phyloP scores from a whole-genome alignment of 306 rosid genomes.

The Quercus glauca region DNA sequence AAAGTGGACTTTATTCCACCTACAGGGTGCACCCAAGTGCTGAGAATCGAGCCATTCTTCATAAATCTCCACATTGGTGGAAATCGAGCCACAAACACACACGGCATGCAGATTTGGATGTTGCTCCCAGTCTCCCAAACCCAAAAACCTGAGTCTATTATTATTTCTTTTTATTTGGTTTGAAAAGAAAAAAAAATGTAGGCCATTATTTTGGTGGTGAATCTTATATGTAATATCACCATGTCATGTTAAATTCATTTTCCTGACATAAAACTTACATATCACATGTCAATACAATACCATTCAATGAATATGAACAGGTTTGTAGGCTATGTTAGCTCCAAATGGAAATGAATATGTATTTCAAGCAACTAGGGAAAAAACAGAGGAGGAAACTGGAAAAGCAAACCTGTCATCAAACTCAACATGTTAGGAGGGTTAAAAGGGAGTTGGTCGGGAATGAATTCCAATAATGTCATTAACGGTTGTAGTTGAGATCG shows the following conservation, averaged over 20 bases:
- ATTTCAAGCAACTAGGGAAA: conserved; percentile 16
- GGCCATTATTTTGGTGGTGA: not conserved
- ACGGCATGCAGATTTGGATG: no score
- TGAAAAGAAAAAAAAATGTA: no score
- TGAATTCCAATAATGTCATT: conserved; percentile 53
- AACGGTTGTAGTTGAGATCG: conserved; percentile 58
- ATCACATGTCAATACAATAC: not conserved
- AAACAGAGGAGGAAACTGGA: conserved; percentile 4
- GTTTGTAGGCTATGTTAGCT: no score
- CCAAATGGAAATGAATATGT: not conserved
- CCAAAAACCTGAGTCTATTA: no score
- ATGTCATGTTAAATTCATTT: not conserved
- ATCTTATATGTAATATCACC: not conserved
- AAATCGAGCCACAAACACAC: no score
- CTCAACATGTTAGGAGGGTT: conserved; percentile 50
- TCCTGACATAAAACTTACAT: not conserved
- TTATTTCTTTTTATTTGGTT: no score
- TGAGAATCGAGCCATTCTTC: no score
- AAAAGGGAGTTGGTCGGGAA: conserved; percentile 48
- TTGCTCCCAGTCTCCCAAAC: no score
- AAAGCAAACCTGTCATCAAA: conserved; percentile 58
- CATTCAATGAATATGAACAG: no score
- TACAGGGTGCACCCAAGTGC: no score
- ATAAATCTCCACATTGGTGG: no score
- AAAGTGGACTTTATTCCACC: no score